Conservation (phyloP, 2,329 filamentous ascomycete genomes). For the Capronia epimyces region DNA sequence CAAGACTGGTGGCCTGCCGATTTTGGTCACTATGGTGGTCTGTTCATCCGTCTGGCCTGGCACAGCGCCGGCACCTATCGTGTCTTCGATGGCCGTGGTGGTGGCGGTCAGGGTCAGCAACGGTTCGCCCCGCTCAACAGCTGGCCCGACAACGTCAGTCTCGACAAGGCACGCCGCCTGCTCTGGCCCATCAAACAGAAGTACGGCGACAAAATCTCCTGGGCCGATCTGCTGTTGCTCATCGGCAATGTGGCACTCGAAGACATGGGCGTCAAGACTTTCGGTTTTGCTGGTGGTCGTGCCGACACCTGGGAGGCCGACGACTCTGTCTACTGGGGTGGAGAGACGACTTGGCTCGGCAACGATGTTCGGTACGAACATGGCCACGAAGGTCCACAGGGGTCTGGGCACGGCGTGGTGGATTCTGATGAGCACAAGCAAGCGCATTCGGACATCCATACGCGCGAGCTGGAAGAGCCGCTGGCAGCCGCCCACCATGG, state of each 20-base stretch:
- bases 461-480: constrained; percentile 62
- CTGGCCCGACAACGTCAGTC: constrained; percentile 73
- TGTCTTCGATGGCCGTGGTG: constrained; percentile 67
- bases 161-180: constrained; percentile 75
- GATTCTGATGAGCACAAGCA: constrained; percentile 41
- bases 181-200: constrained; percentile 80
- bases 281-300: constrained; percentile 69
- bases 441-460: constrained; percentile 49
- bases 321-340: constrained; percentile 71
- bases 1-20: constrained; percentile 79
- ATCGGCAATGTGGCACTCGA: constrained; percentile 73
- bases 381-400: constrained; percentile 43
- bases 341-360: constrained; percentile 67
- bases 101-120: constrained; percentile 68
- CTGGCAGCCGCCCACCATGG: constrained; percentile 67
- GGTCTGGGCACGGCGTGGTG: constrained; percentile 34
- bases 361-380: constrained; percentile 64
- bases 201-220: constrained; percentile 76
- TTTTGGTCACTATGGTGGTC: constrained; percentile 73
- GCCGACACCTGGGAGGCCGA: constrained; percentile 69
- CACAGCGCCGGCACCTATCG: constrained; percentile 75
- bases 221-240: constrained; percentile 67
- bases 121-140: constrained; percentile 75
- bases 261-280: constrained; percentile 67
- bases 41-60: constrained; percentile 78